A percentile compares a stretch with the other conserved stretches of the same genome.
Conservation (phyloP, 148 eudicot genomes). For the Spergularia bocconei region DNA sequence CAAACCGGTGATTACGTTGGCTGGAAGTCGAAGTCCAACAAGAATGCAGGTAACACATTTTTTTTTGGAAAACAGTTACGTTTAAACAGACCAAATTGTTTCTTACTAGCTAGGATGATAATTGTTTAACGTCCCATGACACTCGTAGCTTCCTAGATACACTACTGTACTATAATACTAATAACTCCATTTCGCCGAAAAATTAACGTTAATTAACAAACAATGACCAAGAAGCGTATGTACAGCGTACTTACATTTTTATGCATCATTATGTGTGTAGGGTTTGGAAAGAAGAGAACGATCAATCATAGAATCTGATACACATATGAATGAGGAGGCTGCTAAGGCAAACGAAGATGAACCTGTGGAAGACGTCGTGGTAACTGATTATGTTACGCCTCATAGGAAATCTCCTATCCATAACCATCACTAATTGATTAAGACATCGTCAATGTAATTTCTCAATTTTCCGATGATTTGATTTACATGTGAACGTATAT, state of each 20-base stretch:
- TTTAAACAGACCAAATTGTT: no score
- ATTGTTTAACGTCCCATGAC: no score
- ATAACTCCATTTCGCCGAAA: neutral
- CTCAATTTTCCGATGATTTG: neutral
- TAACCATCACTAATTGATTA: conserved; percentile 28
- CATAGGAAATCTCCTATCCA: conserved; percentile 69
- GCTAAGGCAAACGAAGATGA: conserved; percentile 29
- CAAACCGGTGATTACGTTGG: conserved; percentile 7
- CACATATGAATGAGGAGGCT: conserved; percentile 15
- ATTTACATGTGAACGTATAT: conserved; percentile 5
- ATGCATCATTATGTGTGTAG: neutral
- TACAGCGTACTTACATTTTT: neutral
- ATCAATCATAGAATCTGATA: conserved; percentile 29
- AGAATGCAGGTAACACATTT: conserved; percentile 8
- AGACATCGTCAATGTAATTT: neutral
- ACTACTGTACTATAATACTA: no score
- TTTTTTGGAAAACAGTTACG: no score
- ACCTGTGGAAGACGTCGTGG: conserved; percentile 34
- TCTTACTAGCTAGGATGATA: no score
- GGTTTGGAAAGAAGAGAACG: conserved; percentile 28
- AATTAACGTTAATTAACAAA: neutral
- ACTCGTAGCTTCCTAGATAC: no score
- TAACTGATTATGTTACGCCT: conserved; percentile 61
- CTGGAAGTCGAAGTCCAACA: neutral
- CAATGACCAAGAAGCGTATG: no score